These are phyloP conservation scores for Gossypium thurberi DNA, from an alignment of 345 rosid genomes.

Conservation along the genomic window DNA sequence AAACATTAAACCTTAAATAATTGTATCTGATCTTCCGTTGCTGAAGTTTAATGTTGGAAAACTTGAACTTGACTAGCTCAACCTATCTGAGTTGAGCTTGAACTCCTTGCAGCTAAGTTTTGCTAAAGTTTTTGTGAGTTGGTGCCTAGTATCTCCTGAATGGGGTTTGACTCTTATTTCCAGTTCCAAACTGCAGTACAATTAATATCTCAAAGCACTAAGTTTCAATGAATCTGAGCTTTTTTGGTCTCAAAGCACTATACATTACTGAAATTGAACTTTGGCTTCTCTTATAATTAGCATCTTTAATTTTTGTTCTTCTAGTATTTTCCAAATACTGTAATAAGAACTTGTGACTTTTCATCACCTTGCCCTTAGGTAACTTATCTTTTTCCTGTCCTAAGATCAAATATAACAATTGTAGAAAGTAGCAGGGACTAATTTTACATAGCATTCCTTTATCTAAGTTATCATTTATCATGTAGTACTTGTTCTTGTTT, in stretches of 20 bases:
- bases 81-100: not conserved
- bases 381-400: not conserved
- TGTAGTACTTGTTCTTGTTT: not conserved
- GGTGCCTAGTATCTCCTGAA: not conserved
- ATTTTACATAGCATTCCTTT: not conserved
- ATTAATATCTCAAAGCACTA: not conserved
- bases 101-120: not conserved
- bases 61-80: not conserved
- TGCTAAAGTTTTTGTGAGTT: not conserved
- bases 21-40: not conserved
- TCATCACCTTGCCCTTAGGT: not conserved
- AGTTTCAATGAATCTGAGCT: not conserved
- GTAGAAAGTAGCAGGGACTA: not conserved
- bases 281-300: not conserved
- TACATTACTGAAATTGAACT: not conserved
- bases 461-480: not conserved
- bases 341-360: not conserved
- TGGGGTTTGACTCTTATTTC: not conserved
- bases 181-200: not conserved
- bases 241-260: not conserved
- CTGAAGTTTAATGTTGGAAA: not conserved
- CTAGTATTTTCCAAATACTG: not conserved
- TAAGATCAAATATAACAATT: not conserved
- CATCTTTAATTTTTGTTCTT: not conserved
- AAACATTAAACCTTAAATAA: not conserved